Base-by-base conservation (phyloP, 2,329 filamentous ascomycete species). In the Aspergillus ustus region DNA sequence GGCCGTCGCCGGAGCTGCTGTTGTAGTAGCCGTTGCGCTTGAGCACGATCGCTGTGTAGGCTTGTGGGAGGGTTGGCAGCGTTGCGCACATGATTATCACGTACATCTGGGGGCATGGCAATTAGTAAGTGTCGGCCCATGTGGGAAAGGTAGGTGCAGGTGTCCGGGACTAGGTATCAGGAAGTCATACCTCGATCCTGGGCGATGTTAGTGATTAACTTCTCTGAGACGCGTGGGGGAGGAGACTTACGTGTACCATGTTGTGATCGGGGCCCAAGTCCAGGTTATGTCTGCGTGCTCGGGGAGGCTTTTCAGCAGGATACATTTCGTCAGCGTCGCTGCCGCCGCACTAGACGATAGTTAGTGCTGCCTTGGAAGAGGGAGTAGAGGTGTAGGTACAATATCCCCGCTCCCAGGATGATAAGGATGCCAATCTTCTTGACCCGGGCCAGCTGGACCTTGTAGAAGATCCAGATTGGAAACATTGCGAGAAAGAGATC, bases 181-280 rank as follows among this genome's bases (percentile, higher is more conserved):
- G 8, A 2, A 2, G 31, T 37, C 31, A 15, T 40, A 40, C 34
- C 34, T 40, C 34, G 34, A 40, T 40, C 6, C 34, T 40, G 34
- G 3, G 11, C 11, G 1, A 15, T 4, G 11, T 40, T 5, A 40
- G 34, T 15, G 34, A 17, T 5, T 11, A 40, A 40, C 0, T 13
- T 9, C 11, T 1, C 6, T 40, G 34, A 45, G 19, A 7, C 2
- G 17, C n/a, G n/a, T n/a, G 19, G 7, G 43, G 4, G 13, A 43
- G n/a, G 49, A 3, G 13, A 59, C 63, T 56, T 61, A 65, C 61
- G 61, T 57, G 19, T 66, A 62, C 64, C 64, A 66, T n/a, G 56
- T 62, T 4, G 64, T 62, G 25, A 66, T 64, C 4, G 52, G 55
- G 11, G 64, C 62, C 64, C 62, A 66, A 17, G 64, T 62, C 52